Conservation (phyloP, 768 basidiomycete species). For the Boletus patriciae region DNA sequence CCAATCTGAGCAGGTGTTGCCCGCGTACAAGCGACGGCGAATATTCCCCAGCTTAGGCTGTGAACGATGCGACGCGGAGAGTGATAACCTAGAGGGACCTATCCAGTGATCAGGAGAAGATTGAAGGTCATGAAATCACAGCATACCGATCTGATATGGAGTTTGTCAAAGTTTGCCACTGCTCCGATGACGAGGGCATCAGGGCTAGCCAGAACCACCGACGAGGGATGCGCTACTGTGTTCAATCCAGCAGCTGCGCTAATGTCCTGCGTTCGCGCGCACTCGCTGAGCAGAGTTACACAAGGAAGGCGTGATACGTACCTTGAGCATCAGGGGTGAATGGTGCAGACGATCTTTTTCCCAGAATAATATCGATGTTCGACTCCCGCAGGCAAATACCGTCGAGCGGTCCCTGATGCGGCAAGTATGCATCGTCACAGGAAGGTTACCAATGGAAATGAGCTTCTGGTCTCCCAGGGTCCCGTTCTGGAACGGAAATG, state of each 20-base stretch:
- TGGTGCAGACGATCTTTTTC: conserved; percentile 62
- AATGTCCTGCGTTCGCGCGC: conserved; percentile 45
- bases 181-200: conserved; percentile 62
- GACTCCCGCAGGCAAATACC: conserved; percentile 71
- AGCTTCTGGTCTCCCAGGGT: conserved; percentile 51
- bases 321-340: conserved; percentile 75
- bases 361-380: conserved; percentile 68
- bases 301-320: conserved; percentile 19
- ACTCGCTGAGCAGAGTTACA: background rate
- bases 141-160: conserved; percentile 77
- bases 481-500: conserved; percentile 48
- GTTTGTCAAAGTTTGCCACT: conserved; percentile 66
- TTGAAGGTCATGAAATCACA: background rate
- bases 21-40: conserved; percentile 66
- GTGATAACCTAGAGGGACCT: conserved; percentile 73
- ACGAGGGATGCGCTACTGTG: conserved; percentile 45
- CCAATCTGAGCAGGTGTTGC: conserved; percentile 55
- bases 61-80: conserved; percentile 70
- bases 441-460: conserved; percentile 63
- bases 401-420: conserved; percentile 50
- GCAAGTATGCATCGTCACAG: conserved; percentile 61
- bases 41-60: conserved; percentile 50
- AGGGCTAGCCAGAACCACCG: conserved; percentile 58
- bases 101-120: conserved; percentile 1
- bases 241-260: conserved; percentile 52